Conservation (phyloP, 805 yeast genomes). For the Hanseniaspora meyeri region DNA sequence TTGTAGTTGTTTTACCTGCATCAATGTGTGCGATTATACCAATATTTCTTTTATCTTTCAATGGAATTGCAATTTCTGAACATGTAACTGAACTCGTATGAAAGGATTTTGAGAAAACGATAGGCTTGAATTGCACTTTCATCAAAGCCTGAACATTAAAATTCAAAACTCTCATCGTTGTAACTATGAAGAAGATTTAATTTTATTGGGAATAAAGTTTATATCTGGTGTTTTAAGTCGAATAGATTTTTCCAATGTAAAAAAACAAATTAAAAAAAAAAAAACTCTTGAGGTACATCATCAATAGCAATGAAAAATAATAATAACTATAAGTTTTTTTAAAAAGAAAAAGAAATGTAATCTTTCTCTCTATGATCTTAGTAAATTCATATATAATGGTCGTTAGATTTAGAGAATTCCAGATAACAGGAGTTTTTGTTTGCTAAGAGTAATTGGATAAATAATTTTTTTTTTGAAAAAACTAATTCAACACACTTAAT, state of each 20-base stretch:
- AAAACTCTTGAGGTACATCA: neutral
- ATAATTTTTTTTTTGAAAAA: neutral
- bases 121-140: neutral
- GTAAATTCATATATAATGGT: neutral
- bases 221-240: too few relatives aligned
- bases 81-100: neutral
- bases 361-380: neutral
- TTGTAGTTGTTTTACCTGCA: slow-evolving; percentile 97
- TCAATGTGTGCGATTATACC: slow-evolving; percentile 98
- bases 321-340: neutral
- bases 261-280: too few relatives aligned
- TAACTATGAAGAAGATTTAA: neutral
- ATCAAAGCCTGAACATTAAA: neutral
- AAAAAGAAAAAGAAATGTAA: neutral
- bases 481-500: slow-evolving; percentile 25
- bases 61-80: neutral
- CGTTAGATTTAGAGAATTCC: neutral
- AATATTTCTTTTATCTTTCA: slow-evolving; percentile 50
- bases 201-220: neutral
- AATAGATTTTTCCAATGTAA: too few relatives aligned
- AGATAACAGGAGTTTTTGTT: neutral
- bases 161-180: neutral
- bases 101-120: neutral
- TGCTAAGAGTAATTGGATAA: neutral
- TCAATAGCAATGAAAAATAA: neutral